Base-by-base conservation (phyloP, 129 eudicot genomes). In the Pittosporum tobira region DNA sequence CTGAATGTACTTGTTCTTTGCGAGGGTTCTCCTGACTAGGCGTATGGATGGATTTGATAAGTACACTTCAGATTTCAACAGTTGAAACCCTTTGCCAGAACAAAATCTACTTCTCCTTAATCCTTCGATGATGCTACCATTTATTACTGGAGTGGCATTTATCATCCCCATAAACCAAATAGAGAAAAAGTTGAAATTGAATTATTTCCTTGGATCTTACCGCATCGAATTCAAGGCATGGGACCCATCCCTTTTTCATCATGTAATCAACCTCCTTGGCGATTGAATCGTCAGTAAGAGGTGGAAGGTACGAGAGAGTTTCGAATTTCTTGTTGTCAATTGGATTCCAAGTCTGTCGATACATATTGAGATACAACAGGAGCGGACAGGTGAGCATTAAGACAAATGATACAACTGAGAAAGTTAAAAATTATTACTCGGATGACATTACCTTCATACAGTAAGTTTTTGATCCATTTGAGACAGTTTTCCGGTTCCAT, bases 251-350 rank as follows among this genome's bases (percentile, higher is more conserved):
- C 31, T 76, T 79, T 43, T 31, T 76, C 54, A 79, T 76, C 86
- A 83, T 76, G 74, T 83, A 79, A 67, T 79, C 87, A 21, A 83
- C 62, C 75, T 83, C 93, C 79, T 74, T 79, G 5, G 79, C 84
- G 34, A 84, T 73, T n/a, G 83, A 79, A 12, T 79, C 93, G 25
- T 73, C 77, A 1, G 84, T 59, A 31, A 73, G 84, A 55, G 84
- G 81, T 43, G 93, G 93, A 55, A 83, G 79, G 64, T 83, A 83
- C 0, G 86, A 83, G 42, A 83, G 79, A 7, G 86, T 83, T 55
- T 83, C 91, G 52, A 79, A 83, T 65, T 79, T 83, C 83, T 83
- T 83, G 74, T 76, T 79, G 52, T 79, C 65, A 15, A 79, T 73
- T 20, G 87, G 87, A 56, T 79, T 73, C 84, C 93, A 79, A 18